Evolutionary conservation across 2,329 filamentous ascomycete species (phyloP).

Genomic region (Sporothrix inflata): DNA sequence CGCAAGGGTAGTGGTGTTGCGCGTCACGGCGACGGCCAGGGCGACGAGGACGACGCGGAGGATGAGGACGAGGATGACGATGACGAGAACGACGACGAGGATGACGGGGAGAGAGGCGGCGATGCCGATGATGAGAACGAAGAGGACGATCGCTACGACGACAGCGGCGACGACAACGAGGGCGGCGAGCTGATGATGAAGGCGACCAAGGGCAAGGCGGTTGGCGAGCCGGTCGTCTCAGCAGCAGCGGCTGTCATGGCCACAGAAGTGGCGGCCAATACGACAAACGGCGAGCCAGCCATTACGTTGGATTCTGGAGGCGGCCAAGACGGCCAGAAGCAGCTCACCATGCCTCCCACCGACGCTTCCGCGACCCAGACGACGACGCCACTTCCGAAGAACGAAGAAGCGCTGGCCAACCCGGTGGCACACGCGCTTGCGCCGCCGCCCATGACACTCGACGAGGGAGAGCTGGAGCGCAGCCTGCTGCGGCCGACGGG

Average conservation of each 20-base stretch:
- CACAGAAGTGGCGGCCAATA: not conserved
- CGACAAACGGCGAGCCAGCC: not conserved
- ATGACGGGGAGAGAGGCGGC: not conserved
- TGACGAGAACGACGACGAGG: slow-evolving; percentile 34
- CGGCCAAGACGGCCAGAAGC: not conserved
- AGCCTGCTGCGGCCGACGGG: slow-evolving; percentile 83
- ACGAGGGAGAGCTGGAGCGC: slow-evolving; percentile 77
- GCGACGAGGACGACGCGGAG: not conserved
- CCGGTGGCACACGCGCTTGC: not conserved
- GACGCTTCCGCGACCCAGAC: not conserved
- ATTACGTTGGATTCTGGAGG: not conserved
- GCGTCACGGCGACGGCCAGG: slow-evolving; percentile 37
- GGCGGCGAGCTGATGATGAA: not conserved
- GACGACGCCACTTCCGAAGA: not conserved
- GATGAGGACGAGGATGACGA: slow-evolving; percentile 26
- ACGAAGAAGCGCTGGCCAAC: not conserved
- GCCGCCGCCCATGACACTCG: slow-evolving; percentile 40
- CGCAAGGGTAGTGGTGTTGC: slow-evolving; percentile 36
- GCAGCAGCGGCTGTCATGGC: not conserved
- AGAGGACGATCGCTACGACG: not conserved
- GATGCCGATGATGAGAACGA: not conserved
- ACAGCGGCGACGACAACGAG: not conserved
- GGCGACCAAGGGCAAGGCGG: not conserved
- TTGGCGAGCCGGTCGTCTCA: not conserved
- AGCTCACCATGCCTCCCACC: not conserved